Conservation (phyloP, 2,329 filamentous ascomycete genomes). For the Microdochium nivale region DNA sequence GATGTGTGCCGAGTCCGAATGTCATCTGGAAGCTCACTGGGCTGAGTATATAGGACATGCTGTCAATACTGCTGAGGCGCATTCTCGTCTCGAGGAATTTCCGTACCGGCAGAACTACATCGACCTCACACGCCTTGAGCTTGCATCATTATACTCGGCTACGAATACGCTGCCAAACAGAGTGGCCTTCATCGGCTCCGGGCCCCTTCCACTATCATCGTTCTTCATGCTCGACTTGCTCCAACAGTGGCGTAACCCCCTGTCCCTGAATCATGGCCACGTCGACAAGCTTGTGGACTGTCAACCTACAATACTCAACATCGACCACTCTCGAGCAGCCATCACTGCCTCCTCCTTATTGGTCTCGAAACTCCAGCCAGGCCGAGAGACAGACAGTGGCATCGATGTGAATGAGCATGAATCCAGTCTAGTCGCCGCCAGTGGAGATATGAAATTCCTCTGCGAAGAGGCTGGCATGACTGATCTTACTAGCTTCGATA, state of each 20-base stretch:
- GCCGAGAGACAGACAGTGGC: neutral
- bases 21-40: slow-evolving; percentile 35
- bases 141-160: slow-evolving; percentile 28
- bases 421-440: slow-evolving; percentile 9
- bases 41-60: slow-evolving; percentile 21
- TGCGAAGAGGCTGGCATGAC: slow-evolving; percentile 21
- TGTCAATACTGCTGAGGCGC: slow-evolving; percentile 6
- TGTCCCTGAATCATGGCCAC: neutral
- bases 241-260: neutral
- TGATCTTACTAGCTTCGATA: slow-evolving; percentile 27
- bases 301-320: slow-evolving; percentile 23
- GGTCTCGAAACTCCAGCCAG: slow-evolving; percentile 13
- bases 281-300: neutral
- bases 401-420: neutral
- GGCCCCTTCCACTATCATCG: slow-evolving; percentile 38
- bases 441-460: slow-evolving; percentile 24
- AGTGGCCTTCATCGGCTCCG: slow-evolving; percentile 40
- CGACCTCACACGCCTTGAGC: slow-evolving; percentile 36
- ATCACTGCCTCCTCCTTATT: slow-evolving; percentile 21
- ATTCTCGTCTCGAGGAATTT: slow-evolving; percentile 25
- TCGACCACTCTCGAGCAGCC: slow-evolving; percentile 28
- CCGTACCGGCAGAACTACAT: slow-evolving; percentile 41
- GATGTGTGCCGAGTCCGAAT: slow-evolving; percentile 35
- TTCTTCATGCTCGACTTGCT: slow-evolving; percentile 31
- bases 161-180: slow-evolving; percentile 15